Evolutionary conservation across 2,329 filamentous ascomycete genomes (phyloP), one percentile per base, ranked within the genome.

Genomic region (Xylaria digitata): DNA sequence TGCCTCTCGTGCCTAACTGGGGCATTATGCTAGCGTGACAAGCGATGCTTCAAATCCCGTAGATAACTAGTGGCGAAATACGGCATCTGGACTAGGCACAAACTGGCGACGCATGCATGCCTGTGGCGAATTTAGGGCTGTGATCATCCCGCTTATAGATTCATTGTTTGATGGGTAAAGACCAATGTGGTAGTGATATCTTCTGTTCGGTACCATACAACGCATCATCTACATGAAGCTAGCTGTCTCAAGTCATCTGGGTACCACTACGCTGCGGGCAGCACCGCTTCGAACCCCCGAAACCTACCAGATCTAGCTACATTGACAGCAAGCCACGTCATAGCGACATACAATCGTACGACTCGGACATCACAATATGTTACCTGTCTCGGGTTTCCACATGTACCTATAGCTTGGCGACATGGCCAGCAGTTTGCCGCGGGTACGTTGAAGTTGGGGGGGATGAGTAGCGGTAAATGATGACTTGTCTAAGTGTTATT

Each of bases 331-430:
- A 63, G 48, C 57, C 63, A 67, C 66, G 63, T 66, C 66, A 66
- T 67, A 67, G 32, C 56, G 40, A 15, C 19, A 37, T 48, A 19
- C 19, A 37, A 64, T 67, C 66, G 58, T 67, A 67, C 61, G 63
- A 67, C 56, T 23, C 15, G 15, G 32, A 19, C 40, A 30, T 67
- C 21, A 23, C 32, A 43, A 21, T 21, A 48, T 62, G 42, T 56
- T 49, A 49, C 60, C 23, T 58, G 42, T 52, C 37, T 40, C 19
- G 56, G 40, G 60, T 61, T 66, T 15, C 61, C 59, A 60, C 66
- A 52, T 52, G 48, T 32, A 19, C 50, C 21, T 26, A 6, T 21
- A n/a, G 46, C 46, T 57, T 65, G 50, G 53, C 45, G 37, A 23
- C 37, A 32, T 43, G 11, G n/a, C 50, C 45, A 23, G 58, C 49